A percentile compares a stretch with the other conserved stretches of the same genome.
phyloP scores from a whole-genome alignment of 73 alveolate genomes.

The Paramecium biaurelia region DNA sequence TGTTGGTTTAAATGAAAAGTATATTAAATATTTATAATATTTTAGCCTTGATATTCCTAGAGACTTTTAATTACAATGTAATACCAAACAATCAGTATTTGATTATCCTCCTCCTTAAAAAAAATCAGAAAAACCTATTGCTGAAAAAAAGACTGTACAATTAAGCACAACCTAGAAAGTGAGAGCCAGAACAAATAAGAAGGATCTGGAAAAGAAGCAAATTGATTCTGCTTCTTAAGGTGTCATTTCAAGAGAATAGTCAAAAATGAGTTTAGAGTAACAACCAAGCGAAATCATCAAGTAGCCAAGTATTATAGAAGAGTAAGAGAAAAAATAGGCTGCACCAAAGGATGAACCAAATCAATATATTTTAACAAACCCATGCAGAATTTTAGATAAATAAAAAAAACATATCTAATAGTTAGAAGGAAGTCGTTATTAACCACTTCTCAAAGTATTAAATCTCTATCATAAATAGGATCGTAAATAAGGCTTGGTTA shows the following conservation, averaged over 20 bases:
- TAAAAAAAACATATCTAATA: slow-evolving; percentile 81
- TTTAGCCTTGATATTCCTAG: slow-evolving; percentile 83
- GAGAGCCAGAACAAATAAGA: slow-evolving; percentile 91
- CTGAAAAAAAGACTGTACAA: slow-evolving; percentile 92
- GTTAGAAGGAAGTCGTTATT: slow-evolving; percentile 74
- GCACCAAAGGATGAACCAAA: slow-evolving; percentile 88
- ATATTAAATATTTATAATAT: background rate
- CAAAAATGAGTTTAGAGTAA: slow-evolving; percentile 66
- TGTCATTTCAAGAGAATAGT: background rate
- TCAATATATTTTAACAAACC: slow-evolving; percentile 80
- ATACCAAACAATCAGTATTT: slow-evolving; percentile 86
- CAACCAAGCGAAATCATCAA: slow-evolving; percentile 72
- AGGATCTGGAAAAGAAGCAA: slow-evolving; percentile 58
- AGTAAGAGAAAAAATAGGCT: slow-evolving; percentile 74
- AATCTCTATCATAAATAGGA: background rate
- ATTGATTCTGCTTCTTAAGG: background rate
- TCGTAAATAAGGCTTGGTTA: slow-evolving; percentile 85
- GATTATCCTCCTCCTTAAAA: slow-evolving; percentile 88
- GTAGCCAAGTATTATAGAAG: slow-evolving; percentile 71
- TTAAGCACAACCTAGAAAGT: slow-evolving; percentile 92
- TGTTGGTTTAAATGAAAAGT: slow-evolving; percentile 84
- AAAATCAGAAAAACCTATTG: slow-evolving; percentile 78
- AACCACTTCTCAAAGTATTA: slow-evolving; percentile 79
- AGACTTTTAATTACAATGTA: slow-evolving; percentile 77
- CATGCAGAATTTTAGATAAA: slow-evolving; percentile 89